These are phyloP conservation scores for Candida sp. DNA, from an alignment of 1,139 yeast genomes.

Conservation along the genomic window DNA sequence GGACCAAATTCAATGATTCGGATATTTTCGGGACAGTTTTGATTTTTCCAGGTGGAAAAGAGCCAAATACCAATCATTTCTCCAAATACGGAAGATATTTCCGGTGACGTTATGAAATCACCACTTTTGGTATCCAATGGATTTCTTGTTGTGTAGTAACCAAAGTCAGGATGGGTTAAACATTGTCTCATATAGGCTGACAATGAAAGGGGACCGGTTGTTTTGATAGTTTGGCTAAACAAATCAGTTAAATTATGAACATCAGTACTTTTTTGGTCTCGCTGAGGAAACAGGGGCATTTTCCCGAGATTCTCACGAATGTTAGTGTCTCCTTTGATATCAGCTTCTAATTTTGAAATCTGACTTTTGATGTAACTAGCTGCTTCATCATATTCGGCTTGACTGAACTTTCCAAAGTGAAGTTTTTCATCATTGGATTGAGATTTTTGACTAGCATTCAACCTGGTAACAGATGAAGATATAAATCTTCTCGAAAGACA, in stretches of 20 bases:
- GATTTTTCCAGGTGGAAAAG: slow-evolving; percentile 57
- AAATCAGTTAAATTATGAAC: slow-evolving; percentile 34
- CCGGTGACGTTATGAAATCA: slow-evolving; percentile 85
- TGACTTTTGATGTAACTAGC: slow-evolving; percentile 32
- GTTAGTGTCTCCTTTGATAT: slow-evolving; percentile 39
- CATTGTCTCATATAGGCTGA: slow-evolving; percentile 83
- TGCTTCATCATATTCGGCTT: slow-evolving; percentile 41
- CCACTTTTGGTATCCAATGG: slow-evolving; percentile 65
- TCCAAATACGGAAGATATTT: slow-evolving; percentile 84
- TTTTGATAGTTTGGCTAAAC: slow-evolving; percentile 53
- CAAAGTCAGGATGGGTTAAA: slow-evolving; percentile 71
- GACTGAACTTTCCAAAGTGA: slow-evolving; percentile 32
- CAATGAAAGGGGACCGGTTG: slow-evolving; percentile 75
- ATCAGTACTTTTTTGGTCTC: slow-evolving; percentile 10
- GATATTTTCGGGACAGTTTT: slow-evolving; percentile 45
- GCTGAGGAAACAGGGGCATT: slow-evolving; percentile 34
- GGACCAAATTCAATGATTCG: slow-evolving; percentile 86
- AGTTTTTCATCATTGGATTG: slow-evolving; percentile 12
- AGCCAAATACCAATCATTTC: slow-evolving; percentile 82
- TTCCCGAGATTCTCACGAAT: slow-evolving; percentile 33
- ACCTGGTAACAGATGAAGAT: not conserved
- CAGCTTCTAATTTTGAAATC: slow-evolving; percentile 27
- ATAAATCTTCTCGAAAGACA: not conserved
- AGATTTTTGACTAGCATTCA: slow-evolving; percentile 2
- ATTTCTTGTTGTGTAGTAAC: slow-evolving; percentile 76